Base-by-base conservation (phyloP, 192 early-diverging fungal species). In the Podila horticola region DNA sequence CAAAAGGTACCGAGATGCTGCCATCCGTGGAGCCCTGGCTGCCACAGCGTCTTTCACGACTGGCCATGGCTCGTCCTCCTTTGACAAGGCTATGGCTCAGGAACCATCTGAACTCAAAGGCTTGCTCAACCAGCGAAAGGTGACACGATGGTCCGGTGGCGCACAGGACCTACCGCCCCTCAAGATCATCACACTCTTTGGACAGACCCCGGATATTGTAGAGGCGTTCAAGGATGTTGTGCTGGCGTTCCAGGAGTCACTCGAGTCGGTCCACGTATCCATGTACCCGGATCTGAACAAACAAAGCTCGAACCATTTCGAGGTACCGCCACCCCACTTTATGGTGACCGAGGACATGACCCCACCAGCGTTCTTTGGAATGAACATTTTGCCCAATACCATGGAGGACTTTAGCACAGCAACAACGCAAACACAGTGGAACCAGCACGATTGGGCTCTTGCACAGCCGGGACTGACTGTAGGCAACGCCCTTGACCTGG, bases 251-350 rank as follows among this genome's bases (percentile, higher is more conserved):
- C 74, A 75, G 66, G 66, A 69, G 19, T 69, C 74, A 45, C 62
- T 75, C 17, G 74, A 75, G 52, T 64, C 74, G 2, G 33, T 75
- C 15, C 74, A 75, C 6, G 74, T 64, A 1, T 75, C 74, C 29
- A 75, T 75, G 74, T 75, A 75, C 38, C 67, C 74, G 8, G 74
- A 75, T 36, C 51, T 75, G 66, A 62, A 33, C 34, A 68, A 75
- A 30, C 33, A 34, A 4, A n/a, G 50, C 15, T 30, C 50, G 12
- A 63, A 8, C 49, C 55, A 74, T 22, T 59, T 66, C 19, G 72
- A 66, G 57, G 28, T 66, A 8, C 41, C 72, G 12, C 64, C 36
- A 12, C 72, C 64, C 15, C 64, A 74, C 38, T 74, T 66, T 34
- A 13, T 45, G 29, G 29, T 51, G 29, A 19, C 64, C 20, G 64